Evolutionary conservation across 331 rosid species (phyloP).

Genomic region (Pyracantha coccinea): DNA sequence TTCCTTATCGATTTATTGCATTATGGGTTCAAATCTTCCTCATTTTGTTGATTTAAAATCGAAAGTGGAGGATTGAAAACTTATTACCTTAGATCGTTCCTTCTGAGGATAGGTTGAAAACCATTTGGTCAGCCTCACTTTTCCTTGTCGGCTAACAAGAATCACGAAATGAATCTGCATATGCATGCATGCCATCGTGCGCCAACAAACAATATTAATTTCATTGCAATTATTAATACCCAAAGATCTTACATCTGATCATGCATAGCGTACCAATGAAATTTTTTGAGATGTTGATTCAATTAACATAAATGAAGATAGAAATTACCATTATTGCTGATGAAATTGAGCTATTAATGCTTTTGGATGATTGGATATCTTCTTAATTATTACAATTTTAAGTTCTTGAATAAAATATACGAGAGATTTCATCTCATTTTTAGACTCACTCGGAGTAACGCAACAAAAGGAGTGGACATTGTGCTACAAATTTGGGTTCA

Average conservation of each 20-base stretch:
- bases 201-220: neutral
- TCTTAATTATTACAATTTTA: too few species aligned
- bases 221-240: neutral
- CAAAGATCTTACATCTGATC: neutral
- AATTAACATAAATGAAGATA: neutral
- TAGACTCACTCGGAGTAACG: neutral
- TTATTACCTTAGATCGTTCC: constrained; percentile 3
- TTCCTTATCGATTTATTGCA: too few species aligned
- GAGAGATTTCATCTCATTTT: neutral
- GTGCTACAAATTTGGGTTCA: neutral
- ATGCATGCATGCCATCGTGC: neutral
- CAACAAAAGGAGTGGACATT: neutral
- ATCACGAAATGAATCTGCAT: constrained; percentile 8
- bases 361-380: neutral
- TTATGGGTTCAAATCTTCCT: too few species aligned
- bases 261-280: neutral
- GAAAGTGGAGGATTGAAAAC: too few species aligned
- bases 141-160: constrained; percentile 11
- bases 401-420: neutral
- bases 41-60: too few species aligned
- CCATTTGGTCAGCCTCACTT: constrained; percentile 10
- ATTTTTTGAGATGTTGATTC: neutral
- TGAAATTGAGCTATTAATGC: neutral
- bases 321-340: neutral
- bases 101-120: constrained; percentile 10